Conservation (phyloP, 1,284 basidiomycete species). For the Cystobasidium pallidum region DNA sequence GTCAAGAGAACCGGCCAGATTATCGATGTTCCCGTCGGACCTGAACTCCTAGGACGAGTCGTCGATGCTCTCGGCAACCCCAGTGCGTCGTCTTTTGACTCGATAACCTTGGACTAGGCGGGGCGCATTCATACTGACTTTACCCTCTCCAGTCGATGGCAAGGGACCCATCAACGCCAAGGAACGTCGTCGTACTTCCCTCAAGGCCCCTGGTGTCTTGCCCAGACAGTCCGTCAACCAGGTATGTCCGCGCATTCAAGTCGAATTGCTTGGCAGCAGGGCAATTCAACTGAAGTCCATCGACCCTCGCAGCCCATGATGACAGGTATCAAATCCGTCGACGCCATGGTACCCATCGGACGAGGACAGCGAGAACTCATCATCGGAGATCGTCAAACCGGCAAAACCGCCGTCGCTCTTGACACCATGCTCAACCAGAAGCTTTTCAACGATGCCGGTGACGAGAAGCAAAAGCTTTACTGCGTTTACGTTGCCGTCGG, state of each 20-base stretch:
- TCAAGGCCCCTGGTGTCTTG: conserved; percentile 98
- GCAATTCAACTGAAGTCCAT: neutral
- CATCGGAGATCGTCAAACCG: conserved; percentile 99
- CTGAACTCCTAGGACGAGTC: conserved; percentile 93
- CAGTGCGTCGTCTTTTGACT: conserved; percentile 57
- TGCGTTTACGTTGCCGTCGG: conserved; percentile 99
- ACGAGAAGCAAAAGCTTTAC: conserved; percentile 97
- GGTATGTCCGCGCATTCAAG: neutral
- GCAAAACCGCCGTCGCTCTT: conserved; percentile 97
- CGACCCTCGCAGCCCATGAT: conserved; percentile 82
- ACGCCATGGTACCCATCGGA: conserved; percentile 99
- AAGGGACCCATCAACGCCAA: conserved; percentile 94
- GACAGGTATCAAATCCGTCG: conserved; percentile 99
- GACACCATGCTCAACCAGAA: conserved; percentile 99
- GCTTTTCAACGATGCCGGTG: conserved; percentile 96
- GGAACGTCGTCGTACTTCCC: conserved; percentile 91
- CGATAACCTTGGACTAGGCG: neutral
- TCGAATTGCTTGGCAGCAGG: no score
- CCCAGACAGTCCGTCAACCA: conserved; percentile 96
- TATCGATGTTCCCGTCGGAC: conserved; percentile 98
- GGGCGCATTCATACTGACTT: neutral
- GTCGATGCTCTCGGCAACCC: conserved; percentile 99
- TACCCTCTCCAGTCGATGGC: conserved; percentile 68
- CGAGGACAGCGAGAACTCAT: conserved; percentile 99
- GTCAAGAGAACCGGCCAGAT: conserved; percentile 99